These are phyloP conservation scores for Allium fistulosum DNA, from an alignment of 106 monocot genomes.

Conservation along the genomic window DNA sequence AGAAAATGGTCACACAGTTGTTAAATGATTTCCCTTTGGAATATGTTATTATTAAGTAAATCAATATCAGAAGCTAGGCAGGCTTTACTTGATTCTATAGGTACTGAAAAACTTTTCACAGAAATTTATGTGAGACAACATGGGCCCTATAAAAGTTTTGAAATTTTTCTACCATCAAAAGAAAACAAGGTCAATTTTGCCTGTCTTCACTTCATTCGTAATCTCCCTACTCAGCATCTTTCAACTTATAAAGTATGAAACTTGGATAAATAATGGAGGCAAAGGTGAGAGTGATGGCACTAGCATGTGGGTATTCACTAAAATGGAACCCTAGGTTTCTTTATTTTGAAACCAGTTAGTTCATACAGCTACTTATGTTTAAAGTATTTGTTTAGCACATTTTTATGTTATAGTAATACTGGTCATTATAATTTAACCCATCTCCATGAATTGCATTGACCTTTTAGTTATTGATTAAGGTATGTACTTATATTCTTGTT, in stretches of 20 bases:
- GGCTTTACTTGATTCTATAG: neutral
- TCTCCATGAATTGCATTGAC: too few species aligned
- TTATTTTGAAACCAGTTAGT: neutral
- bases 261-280: slow-evolving; percentile 4
- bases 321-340: slow-evolving; percentile 6
- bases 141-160: slow-evolving; percentile 2
- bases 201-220: neutral
- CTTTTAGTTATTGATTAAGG: too few species aligned
- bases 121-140: neutral
- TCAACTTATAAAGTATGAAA: neutral
- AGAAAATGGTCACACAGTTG: too few species aligned
- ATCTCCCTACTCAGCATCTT: neutral
- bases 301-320: slow-evolving; percentile 2
- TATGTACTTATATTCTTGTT: too few species aligned
- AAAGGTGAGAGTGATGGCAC: slow-evolving; percentile 7
- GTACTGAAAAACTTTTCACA: neutral
- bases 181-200: neutral
- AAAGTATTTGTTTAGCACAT: too few species aligned
- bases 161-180: slow-evolving; percentile 1
- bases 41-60: too few species aligned
- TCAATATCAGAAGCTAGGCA: too few species aligned
- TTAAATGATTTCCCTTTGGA: too few species aligned
- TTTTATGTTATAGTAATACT: too few species aligned
- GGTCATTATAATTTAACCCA: too few species aligned
- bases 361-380: too few species aligned